Percentiles rank a stretch among this genome's conserved stretches.
Evolutionary conservation across 768 basidiomycete genomes (phyloP).

Genomic region (Hydnum rufescens): DNA sequence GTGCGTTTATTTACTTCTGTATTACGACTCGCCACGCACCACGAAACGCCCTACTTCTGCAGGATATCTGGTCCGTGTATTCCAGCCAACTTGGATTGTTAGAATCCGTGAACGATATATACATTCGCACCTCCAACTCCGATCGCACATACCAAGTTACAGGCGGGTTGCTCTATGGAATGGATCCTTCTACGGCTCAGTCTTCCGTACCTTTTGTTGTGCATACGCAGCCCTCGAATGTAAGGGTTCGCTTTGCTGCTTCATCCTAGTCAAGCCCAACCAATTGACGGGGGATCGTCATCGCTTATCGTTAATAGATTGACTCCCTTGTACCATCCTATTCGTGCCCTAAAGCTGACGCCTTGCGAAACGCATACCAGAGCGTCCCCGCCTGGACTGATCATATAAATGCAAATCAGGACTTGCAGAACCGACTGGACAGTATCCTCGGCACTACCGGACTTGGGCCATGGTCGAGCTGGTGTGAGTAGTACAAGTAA

Average conservation of each 20-base stretch:
- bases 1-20: slow-evolving; percentile 12
- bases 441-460: slow-evolving; percentile 24
- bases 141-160: slow-evolving; percentile 31
- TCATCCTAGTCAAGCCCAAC: too few species aligned
- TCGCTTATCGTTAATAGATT: slow-evolving; percentile 21
- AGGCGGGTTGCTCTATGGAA: slow-evolving; percentile 26
- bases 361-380: slow-evolving; percentile 24
- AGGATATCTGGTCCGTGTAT: slow-evolving; percentile 33
- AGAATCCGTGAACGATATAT: slow-evolving; percentile 22
- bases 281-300: not conserved
- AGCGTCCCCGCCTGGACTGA: slow-evolving; percentile 28
- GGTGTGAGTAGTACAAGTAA: slow-evolving; percentile 21
- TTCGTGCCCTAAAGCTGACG: slow-evolving; percentile 23
- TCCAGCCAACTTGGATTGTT: slow-evolving; percentile 21
- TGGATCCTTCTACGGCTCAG: slow-evolving; percentile 21
- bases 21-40: not conserved
- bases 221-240: slow-evolving; percentile 24
- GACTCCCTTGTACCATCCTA: slow-evolving; percentile 30
- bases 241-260: slow-evolving; percentile 12
- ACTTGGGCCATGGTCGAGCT: slow-evolving; percentile 25
- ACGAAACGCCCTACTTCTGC: not conserved
- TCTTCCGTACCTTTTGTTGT: slow-evolving; percentile 26
- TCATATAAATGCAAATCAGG: slow-evolving; percentile 22
- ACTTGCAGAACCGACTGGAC: slow-evolving; percentile 22
- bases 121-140: slow-evolving; percentile 26